Conservation (phyloP, 495 filamentous ascomycete genomes). For the Talaromyces adpressus region DNA sequence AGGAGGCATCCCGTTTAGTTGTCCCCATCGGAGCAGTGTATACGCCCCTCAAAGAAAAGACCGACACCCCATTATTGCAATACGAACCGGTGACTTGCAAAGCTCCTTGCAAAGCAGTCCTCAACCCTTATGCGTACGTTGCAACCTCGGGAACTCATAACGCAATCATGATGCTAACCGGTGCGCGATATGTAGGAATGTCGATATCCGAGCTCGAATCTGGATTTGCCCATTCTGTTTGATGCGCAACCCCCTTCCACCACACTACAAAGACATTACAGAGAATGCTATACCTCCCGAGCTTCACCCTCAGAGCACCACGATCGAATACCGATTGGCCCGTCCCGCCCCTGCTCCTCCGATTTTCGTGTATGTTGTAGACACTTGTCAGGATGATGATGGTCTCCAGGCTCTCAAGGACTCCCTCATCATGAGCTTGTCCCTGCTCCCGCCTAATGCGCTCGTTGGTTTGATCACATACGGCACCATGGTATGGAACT, state of each 20-base stretch:
- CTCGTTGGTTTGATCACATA: slow-evolving; percentile 93
- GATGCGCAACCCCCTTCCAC: slow-evolving; percentile 87
- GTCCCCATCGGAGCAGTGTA: slow-evolving; percentile 96
- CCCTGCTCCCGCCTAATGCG: slow-evolving; percentile 84
- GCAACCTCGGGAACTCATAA: neutral
- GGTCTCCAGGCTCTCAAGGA: slow-evolving; percentile 93
- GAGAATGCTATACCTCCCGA: slow-evolving; percentile 91
- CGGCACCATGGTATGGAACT: slow-evolving; percentile 77
- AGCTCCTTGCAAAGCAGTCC: slow-evolving; percentile 85
- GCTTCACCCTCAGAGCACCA: slow-evolving; percentile 87
- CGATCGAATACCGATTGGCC: slow-evolving; percentile 93
- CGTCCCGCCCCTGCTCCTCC: slow-evolving; percentile 89
- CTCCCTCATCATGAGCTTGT: slow-evolving; percentile 94
- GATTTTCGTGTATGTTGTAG: slow-evolving; percentile 96
- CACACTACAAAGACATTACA: slow-evolving; percentile 99
- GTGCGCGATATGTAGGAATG: slow-evolving; percentile 53
- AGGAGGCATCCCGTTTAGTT: slow-evolving; percentile 96
- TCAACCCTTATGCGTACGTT: slow-evolving; percentile 91
- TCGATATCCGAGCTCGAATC: slow-evolving; percentile 86
- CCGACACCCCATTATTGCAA: slow-evolving; percentile 79
- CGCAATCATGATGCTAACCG: neutral
- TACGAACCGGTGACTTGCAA: slow-evolving; percentile 99
- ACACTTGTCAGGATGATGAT: slow-evolving; percentile 98
- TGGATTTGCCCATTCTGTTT: slow-evolving; percentile 99
- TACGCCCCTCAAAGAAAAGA: slow-evolving; percentile 93